Percentiles rank a stretch among this genome's conserved stretches.
Evolutionary conservation across 768 basidiomycete genomes (phyloP).

Genomic region (Dictyophora rubrovolvata): DNA sequence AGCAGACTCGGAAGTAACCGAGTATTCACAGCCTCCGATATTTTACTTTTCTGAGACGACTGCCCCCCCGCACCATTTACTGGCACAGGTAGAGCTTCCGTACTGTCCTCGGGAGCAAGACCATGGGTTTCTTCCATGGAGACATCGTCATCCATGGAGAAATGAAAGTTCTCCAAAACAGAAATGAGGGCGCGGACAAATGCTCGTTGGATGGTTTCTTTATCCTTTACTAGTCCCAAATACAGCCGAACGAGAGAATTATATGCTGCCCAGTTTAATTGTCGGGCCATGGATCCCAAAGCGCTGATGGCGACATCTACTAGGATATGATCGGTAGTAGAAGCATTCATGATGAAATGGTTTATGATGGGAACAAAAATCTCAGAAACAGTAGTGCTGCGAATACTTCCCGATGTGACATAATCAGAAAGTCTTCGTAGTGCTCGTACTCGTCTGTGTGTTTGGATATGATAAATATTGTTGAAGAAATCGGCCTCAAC

Average conservation of each 20-base stretch:
- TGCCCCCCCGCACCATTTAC: constrained; percentile 10
- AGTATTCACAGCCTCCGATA: constrained; percentile 67
- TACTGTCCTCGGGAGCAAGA: constrained; percentile 16
- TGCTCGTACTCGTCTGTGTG: constrained; percentile 81
- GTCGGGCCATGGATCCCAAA: constrained; percentile 66
- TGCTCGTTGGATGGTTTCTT: constrained; percentile 63
- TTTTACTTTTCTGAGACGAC: constrained; percentile 17
- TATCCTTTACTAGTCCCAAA: constrained; percentile 50
- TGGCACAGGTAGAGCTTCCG: constrained; percentile 16
- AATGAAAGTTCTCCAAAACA: constrained; percentile 85
- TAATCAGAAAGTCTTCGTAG: constrained; percentile 75
- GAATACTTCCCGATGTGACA: constrained; percentile 53
- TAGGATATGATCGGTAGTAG: constrained; percentile 63
- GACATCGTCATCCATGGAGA: constrained; percentile 61
- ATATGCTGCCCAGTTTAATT: constrained; percentile 79
- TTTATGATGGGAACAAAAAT: constrained; percentile 82
- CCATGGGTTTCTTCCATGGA: constrained; percentile 17
- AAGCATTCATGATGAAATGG: constrained; percentile 57
- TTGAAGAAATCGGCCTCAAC: constrained; percentile 95
- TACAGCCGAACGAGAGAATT: constrained; percentile 73
- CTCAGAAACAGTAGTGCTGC: constrained; percentile 62
- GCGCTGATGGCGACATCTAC: constrained; percentile 82
- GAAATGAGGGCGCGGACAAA: constrained; percentile 80
- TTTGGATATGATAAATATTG: constrained; percentile 89
- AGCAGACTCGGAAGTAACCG: constrained; percentile 74